Evolutionary conservation across 257 asterid genomes (phyloP).

Genomic region (Solanum acaule): DNA sequence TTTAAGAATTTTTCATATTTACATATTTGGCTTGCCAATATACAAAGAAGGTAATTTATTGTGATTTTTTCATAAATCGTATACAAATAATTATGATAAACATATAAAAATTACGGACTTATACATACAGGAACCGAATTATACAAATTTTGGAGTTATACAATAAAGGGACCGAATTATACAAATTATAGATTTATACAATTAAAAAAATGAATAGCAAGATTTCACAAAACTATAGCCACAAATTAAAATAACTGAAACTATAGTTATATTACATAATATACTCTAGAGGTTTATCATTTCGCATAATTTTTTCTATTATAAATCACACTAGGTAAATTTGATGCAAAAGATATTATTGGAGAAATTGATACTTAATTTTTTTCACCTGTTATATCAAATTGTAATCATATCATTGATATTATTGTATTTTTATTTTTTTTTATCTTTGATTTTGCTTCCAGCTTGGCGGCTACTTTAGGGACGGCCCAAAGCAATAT

Average conservation of each 20-base stretch:
- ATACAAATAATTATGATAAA: too few species aligned
- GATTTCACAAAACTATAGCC: neutral
- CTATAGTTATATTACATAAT: too few species aligned
- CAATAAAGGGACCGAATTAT: too few species aligned
- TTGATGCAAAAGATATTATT: neutral
- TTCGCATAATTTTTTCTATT: neutral
- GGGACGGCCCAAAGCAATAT: neutral
- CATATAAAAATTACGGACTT: too few species aligned
- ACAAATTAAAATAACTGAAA: too few species aligned
- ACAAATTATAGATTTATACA: too few species aligned
- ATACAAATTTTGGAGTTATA: too few species aligned
- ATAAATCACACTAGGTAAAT: neutral
- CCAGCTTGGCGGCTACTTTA: conserved; percentile 1
- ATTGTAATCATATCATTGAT: neutral
- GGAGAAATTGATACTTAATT: neutral
- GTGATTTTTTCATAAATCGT: too few species aligned
- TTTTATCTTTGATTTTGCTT: neutral
- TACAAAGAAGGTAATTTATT: too few species aligned
- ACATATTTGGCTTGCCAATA: neutral
- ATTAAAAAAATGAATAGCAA: too few species aligned
- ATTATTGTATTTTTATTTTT: neutral
- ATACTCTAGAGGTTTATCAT: neutral
- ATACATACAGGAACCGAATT: rapidly evolving
- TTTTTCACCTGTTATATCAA: neutral
- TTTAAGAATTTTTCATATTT: too few species aligned